A percentile compares a stretch with the other conserved stretches of the same genome.
These are phyloP conservation scores for Rasamsonia emersonii DNA, from an alignment of 2,329 filamentous ascomycete genomes.

Conservation along the genomic window DNA sequence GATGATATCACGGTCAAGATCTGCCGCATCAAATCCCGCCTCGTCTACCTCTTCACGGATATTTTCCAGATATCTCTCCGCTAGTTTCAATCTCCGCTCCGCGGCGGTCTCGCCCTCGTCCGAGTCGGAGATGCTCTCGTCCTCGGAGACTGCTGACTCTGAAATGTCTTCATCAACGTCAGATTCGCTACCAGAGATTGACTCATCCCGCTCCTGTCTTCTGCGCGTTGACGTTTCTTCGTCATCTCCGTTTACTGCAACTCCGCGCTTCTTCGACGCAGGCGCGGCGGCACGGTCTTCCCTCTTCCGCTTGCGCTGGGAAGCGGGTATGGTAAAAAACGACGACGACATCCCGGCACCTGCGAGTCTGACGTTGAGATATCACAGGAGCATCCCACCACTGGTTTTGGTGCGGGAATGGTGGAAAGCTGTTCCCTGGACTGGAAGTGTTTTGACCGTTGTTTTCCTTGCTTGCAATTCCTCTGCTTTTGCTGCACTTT, in stretches of 20 bases:
- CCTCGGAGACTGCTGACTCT: constrained; percentile 39
- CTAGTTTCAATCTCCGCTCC: constrained; percentile 75
- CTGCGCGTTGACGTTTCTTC: constrained; percentile 33
- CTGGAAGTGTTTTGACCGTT: not conserved
- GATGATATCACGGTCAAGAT: constrained; percentile 87
- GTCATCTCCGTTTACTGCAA: constrained; percentile 24
- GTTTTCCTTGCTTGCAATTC: constrained; percentile 7
- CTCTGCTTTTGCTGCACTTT: constrained; percentile 17
- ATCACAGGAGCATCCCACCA: too few species aligned
- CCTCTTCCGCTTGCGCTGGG: constrained; percentile 86
- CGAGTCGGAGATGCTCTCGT: constrained; percentile 56
- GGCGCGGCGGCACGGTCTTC: constrained; percentile 37
- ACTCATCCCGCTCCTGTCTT: constrained; percentile 55
- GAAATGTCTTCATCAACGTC: constrained; percentile 54
- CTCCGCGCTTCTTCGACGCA: constrained; percentile 38
- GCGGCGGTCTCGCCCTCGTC: constrained; percentile 77
- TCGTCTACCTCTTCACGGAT: constrained; percentile 76
- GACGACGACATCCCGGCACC: constrained; percentile 62
- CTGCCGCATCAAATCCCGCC: constrained; percentile 82
- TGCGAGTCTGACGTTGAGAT: too few species aligned
- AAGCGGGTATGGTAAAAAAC: constrained; percentile 84
- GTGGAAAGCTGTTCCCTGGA: not conserved
- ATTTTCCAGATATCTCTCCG: constrained; percentile 88
- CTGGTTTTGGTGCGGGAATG: not conserved
- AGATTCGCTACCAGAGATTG: constrained; percentile 77